Evolutionary conservation across 163 green algal genomes (phyloP).

Genomic region (Prototheca wickerhamii): DNA sequence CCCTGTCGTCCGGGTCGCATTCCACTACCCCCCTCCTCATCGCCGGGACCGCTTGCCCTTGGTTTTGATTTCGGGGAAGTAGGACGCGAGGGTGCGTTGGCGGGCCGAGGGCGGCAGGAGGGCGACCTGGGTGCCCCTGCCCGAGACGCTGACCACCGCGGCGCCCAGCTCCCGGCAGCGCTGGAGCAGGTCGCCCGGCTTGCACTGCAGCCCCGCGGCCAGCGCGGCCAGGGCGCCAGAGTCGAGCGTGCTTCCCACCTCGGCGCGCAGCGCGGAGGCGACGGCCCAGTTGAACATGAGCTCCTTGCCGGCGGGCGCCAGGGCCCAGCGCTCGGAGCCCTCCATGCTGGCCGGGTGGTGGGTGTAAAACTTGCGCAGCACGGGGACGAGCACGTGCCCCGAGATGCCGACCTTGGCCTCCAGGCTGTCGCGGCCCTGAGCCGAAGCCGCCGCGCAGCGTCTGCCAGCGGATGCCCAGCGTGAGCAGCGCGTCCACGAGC

Average conservation of each 20-base stretch:
- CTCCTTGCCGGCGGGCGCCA: background rate
- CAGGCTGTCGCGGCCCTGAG: slow-evolving; percentile 2
- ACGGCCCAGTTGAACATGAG: slow-evolving; percentile 24
- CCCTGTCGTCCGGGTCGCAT: background rate
- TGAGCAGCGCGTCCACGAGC: slow-evolving; percentile 42
- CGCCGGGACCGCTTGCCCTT: background rate
- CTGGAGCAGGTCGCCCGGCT: background rate
- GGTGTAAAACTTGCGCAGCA: slow-evolving; percentile 50
- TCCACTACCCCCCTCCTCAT: background rate
- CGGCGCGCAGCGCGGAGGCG: slow-evolving; percentile 20
- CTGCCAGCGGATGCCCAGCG: slow-evolving; percentile 12
- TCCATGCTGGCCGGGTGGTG: slow-evolving; percentile 8
- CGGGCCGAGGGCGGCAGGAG: background rate
- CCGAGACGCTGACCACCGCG: background rate
- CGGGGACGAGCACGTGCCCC: slow-evolving; percentile 30
- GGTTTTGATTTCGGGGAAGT: background rate
- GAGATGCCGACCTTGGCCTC: slow-evolving; percentile 14
- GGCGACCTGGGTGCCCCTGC: background rate
- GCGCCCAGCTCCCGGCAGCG: background rate
- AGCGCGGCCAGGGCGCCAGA: slow-evolving; percentile 1
- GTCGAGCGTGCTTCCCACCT: slow-evolving; percentile 10
- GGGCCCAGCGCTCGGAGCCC: slow-evolving; percentile 1
- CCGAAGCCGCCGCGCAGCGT: background rate
- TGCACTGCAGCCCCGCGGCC: slow-evolving; percentile 17
- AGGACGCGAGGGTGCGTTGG: background rate